phyloP scores from a whole-genome alignment of 345 rosid genomes.

The Melaleuca alternifolia region DNA sequence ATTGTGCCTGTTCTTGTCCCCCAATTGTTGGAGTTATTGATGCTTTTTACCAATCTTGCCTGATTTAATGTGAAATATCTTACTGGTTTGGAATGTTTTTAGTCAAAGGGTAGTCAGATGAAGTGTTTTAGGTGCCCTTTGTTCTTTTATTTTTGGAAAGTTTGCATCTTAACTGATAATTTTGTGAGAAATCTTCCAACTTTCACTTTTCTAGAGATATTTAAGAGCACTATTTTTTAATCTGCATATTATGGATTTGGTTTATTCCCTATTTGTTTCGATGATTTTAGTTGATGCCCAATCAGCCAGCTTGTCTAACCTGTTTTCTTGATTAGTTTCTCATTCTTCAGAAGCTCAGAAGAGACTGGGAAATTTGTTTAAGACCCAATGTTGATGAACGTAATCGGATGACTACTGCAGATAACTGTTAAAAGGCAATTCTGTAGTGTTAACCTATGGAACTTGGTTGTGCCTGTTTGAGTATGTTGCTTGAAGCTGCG shows the following conservation, averaged over 20 bases:
- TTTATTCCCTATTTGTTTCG: not conserved
- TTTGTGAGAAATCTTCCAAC: not conserved
- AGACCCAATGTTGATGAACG: not conserved
- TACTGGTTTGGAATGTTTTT: not conserved
- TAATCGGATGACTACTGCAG: not conserved
- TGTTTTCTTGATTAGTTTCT: not conserved
- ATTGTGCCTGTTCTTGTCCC: not conserved
- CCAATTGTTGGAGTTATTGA: not conserved
- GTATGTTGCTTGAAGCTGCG: not conserved
- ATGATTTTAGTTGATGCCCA: not conserved
- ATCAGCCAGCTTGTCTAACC: not conserved
- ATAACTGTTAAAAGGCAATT: not conserved
- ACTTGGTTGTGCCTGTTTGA: not conserved
- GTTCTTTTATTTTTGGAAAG: not conserved
- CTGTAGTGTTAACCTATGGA: not conserved
- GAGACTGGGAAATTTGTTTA: not conserved
- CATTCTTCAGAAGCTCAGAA: not conserved
- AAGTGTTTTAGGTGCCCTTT: not conserved
- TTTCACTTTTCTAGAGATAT: not conserved
- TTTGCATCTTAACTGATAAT: not conserved
- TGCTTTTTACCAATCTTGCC: not conserved
- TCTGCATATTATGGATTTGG: not conserved
- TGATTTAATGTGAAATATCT: not conserved
- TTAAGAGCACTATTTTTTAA: not conserved
- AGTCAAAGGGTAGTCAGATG: not conserved